Evolutionary conservation across 306 rosid genomes (phyloP), one percentile per base, ranked within the genome.

Genomic region (Hippophae gyantsensis): DNA sequence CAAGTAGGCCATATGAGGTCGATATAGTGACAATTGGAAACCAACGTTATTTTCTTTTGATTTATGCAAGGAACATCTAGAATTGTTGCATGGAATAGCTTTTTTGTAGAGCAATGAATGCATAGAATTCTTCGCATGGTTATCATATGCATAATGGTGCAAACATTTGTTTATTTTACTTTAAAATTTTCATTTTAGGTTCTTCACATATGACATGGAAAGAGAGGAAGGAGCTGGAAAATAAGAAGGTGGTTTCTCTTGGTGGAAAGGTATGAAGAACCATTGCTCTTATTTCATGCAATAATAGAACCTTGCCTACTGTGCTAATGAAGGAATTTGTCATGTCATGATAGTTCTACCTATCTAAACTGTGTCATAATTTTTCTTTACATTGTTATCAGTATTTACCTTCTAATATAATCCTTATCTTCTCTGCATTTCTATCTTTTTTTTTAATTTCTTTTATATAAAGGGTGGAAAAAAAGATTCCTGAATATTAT

Each of bases 191-290:
- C 14, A 58, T 71, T 51, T 26, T 70, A 87, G 95, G 90, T 48
- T 58, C 79, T 66, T 76, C 80, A 0, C 85, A 84, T 74, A 84
- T 87, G 94, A 41, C 92, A 57, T 90, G 97, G 95, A 90, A 79
- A 66, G 90, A 87, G 63, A 79, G 78, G 59, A 90, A 90, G 68
- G 82, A 76, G 66, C 62, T 75, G 48, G 96, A 90, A 76, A 71
- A 83, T 68, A 74, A 23, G 61, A 90, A 77, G 67, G 70, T 84
- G n/a, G 76, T 85, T 65, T 77, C 90, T 58, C 84, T 87, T 43
- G 96, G 97, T 50, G 94, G 96, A 57, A 90, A 90, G 90, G 95
- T 87, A 73, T 58, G 75, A 40, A 46, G 42, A 23, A 26, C 14
- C 27, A 69, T 26, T 54, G 57, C 42, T 50, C 65, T 56, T 27